Percentiles rank a stretch among this genome's conserved stretches.
Evolutionary conservation across 768 basidiomycete genomes (phyloP).

Genomic region (Suillus plorans): DNA sequence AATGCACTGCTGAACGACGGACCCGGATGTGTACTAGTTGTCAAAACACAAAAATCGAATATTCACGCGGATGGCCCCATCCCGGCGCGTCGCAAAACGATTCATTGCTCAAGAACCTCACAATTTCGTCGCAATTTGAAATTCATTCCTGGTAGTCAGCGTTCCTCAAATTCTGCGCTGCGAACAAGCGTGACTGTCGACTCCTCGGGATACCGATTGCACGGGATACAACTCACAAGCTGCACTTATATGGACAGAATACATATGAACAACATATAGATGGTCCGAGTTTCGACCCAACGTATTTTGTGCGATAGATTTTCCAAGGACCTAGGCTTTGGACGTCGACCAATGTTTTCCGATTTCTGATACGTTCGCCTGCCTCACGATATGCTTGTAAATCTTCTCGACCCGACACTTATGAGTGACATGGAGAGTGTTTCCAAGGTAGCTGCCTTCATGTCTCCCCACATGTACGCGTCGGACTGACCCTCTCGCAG

Average conservation of each 20-base stretch:
- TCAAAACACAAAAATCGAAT: not conserved
- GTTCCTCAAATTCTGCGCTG: not conserved
- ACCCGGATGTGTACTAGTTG: not conserved
- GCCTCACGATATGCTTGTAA: not conserved
- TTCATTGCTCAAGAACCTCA: not conserved
- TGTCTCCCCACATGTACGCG: not conserved
- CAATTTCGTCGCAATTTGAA: not conserved
- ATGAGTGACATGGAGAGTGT: not conserved
- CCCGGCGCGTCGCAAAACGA: not conserved
- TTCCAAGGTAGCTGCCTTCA: not conserved
- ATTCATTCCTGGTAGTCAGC: not conserved
- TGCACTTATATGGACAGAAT: not conserved
- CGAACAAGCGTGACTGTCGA: not conserved
- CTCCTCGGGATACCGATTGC: not conserved
- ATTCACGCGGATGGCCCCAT: not conserved
- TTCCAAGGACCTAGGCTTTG: not conserved
- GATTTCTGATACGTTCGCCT: not conserved
- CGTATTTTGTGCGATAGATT: not conserved
- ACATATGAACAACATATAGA: not conserved
- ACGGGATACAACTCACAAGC: not conserved
- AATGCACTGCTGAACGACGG: not conserved
- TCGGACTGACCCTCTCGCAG: not conserved
- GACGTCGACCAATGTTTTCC: not conserved
- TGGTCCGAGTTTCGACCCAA: not conserved
- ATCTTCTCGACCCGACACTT: not conserved